Base-by-base conservation (phyloP, 306 rosid genomes). In the Prunus fruticosa region DNA sequence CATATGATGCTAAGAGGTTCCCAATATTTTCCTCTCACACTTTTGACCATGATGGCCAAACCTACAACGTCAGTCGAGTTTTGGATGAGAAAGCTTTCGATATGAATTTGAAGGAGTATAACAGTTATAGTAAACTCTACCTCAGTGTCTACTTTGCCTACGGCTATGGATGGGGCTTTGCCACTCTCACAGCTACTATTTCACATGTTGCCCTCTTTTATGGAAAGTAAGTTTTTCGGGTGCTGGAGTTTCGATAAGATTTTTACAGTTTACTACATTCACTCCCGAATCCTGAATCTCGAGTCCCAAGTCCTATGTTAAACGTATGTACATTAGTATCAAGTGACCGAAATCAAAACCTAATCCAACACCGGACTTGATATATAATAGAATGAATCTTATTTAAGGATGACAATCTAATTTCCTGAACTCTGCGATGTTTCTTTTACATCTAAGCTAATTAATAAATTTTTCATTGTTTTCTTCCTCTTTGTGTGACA, bases 141-240 rank as follows among this genome's bases (percentile, higher is more conserved):
- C 72, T 84, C 32, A 63, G 80, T 30, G 41, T 32, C 58, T 54
- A 54, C 82, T 84, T 80, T 0, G 82, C 79, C 45, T 25, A 54
- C 19, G 5, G 11, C 60, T 77, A 77, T 30, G 87, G 85, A 18
- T 46, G 72, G 45, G 60, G 78, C 64, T 84, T 84, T 50, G 87
- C 87, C 18, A 64, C 75, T 64, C 63, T 81, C 34, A 67, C 82
- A 0, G 82, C 87, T 2, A 77, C 87, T 22, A 23, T 84, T 3
- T 46, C 82, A 1, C 87, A 84, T 27, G 80, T 84, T 3, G 75
- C 62, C 22, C 78, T 84, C 68, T 84, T 80, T 60, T 78, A 84
- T 64, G 85, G 87, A 56, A 80, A 56, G 85, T 84, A 63, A 28
- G 60, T 4, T 54, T 47, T 6, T 52, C 15, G 1, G 6, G 18